Conservation (phyloP, 2,329 filamentous ascomycete genomes). For the Colletotrichum abscissum region DNA sequence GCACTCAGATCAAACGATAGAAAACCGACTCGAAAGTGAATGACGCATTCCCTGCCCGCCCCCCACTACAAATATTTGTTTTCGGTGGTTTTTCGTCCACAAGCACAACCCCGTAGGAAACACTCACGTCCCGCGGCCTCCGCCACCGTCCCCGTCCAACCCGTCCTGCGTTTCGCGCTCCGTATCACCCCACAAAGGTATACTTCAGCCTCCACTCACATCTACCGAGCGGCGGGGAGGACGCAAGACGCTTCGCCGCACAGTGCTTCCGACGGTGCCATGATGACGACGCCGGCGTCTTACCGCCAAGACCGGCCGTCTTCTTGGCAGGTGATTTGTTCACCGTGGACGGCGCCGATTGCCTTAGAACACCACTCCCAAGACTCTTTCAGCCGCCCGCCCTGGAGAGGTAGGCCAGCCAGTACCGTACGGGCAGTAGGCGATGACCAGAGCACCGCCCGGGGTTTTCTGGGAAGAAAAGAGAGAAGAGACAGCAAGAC, state of each 20-base stretch:
- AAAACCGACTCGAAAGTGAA: background rate
- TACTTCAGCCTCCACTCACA: background rate
- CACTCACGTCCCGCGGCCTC: constrained; percentile 10
- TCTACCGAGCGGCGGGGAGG: background rate
- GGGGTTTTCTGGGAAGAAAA: background rate
- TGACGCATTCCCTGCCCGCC: constrained; percentile 19
- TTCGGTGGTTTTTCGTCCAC: background rate
- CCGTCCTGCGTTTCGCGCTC: background rate
- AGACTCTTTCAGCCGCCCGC: background rate
- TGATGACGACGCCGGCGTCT: constrained; percentile 28
- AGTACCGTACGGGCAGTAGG: background rate
- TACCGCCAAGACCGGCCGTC: constrained; percentile 18
- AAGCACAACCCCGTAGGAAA: background rate
- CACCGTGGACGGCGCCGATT: constrained; percentile 4
- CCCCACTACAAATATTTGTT: background rate
- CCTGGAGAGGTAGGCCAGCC: background rate
- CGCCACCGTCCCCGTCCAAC: background rate
- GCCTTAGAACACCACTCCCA: too few relatives aligned
- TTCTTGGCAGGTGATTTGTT: constrained; percentile 25
- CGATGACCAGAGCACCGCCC: too few relatives aligned
- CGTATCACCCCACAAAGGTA: background rate
- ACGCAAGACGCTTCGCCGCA: background rate
- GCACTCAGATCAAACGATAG: background rate
- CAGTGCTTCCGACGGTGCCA: constrained; percentile 18
- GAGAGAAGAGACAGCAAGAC: background rate